These are phyloP conservation scores for Claviceps capensis DNA, from an alignment of 2,329 filamentous ascomycete genomes.

Conservation along the genomic window DNA sequence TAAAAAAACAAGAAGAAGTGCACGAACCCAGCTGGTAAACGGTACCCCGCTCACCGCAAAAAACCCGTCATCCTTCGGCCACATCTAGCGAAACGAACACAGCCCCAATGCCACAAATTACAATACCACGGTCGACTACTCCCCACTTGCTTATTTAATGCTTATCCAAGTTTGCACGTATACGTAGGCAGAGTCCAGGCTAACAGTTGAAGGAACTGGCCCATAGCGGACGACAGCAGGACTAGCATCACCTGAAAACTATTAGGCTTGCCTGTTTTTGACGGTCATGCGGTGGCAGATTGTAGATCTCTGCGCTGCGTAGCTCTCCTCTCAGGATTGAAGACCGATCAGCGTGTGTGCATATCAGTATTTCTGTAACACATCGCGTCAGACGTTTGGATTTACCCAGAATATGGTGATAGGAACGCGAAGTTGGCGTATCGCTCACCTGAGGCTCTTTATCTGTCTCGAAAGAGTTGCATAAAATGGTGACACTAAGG, in stretches of 20 bases:
- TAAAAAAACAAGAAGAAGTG: neutral
- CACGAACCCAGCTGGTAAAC: neutral
- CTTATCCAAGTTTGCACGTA: neutral
- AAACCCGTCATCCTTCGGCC: neutral
- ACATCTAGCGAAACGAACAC: neutral
- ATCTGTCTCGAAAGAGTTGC: neutral
- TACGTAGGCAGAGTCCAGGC: neutral
- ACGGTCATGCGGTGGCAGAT: neutral
- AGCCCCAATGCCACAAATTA: neutral
- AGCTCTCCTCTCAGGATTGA: neutral
- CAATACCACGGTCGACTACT: no score
- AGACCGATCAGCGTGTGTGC: neutral
- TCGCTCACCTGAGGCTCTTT: constrained; percentile 1
- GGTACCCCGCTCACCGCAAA: no score
- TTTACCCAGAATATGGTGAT: neutral
- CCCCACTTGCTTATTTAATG: neutral
- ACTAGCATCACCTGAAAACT: neutral
- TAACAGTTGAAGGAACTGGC: neutral
- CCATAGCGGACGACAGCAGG: neutral
- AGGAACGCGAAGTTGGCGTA: neutral
- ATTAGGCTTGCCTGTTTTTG: neutral
- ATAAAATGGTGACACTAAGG: neutral
- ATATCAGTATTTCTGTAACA: neutral
- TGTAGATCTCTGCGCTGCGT: neutral
- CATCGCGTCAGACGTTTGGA: neutral